A percentile compares a stretch with the other conserved stretches of the same genome.
Conservation (phyloP, 768 basidiomycete species). For the Rhodotorula babjevae region DNA sequence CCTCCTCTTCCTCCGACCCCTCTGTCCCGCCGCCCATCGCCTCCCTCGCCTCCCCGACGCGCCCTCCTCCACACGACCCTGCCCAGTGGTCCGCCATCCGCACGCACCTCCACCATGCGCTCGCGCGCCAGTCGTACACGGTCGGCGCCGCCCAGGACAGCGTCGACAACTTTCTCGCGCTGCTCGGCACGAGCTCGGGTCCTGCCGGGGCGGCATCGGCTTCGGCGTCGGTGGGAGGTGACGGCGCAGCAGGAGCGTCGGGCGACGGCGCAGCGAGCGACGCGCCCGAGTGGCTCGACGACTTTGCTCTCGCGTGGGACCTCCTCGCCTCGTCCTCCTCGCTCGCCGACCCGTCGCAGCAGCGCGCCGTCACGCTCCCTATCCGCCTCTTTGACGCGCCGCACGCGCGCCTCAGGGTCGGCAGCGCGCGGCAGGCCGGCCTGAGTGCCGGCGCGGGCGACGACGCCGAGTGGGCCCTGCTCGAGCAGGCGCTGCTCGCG, state of each 20-base stretch:
- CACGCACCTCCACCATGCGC: constrained; percentile 48
- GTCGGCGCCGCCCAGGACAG: constrained; percentile 77
- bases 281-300: constrained; percentile 56
- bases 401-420: constrained; percentile 58
- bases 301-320: constrained; percentile 81
- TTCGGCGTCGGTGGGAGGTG: too few relatives aligned
- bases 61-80: background rate
- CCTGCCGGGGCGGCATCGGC: background rate
- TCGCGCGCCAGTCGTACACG: constrained; percentile 78
- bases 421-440: background rate
- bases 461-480: constrained; percentile 54
- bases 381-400: constrained; percentile 61
- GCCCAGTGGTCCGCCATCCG: constrained; percentile 45
- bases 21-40: background rate
- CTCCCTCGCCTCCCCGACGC: constrained; percentile 1
- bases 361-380: constrained; percentile 55
- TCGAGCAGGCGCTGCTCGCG: constrained; percentile 65
- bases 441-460: background rate
- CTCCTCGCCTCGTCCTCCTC: background rate
- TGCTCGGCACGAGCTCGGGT: constrained; percentile 53
- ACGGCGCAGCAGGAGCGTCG: background rate
- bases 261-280: background rate
- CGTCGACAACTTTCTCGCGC: constrained; percentile 67
- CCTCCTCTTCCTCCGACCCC: background rate
- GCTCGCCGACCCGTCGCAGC: background rate